Conservation (phyloP, 208 protist genomes). For the Leptomonas pyrrhocoris region DNA sequence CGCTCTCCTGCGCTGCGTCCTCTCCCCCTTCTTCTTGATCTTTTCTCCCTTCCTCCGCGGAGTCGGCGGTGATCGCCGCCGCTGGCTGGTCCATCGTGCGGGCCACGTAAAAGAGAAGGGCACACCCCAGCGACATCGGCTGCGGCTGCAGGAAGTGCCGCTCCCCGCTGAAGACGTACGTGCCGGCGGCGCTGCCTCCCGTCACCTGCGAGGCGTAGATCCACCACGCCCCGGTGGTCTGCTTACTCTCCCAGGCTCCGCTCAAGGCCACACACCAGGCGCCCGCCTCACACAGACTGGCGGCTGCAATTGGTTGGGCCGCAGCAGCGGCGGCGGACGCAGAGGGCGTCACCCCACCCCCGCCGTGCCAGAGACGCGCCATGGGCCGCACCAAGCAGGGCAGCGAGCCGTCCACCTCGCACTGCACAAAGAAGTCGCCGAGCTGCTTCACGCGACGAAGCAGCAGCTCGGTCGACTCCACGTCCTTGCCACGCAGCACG, state of each 20-base stretch:
- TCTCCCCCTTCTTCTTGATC: background rate
- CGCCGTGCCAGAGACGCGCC: slow-evolving; percentile 29
- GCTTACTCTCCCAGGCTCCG: slow-evolving; percentile 95
- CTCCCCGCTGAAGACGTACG: slow-evolving; percentile 91
- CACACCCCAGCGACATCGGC: slow-evolving; percentile 73
- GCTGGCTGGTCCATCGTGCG: slow-evolving; percentile 29
- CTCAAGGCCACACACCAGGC: slow-evolving; percentile 92
- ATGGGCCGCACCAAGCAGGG: slow-evolving; percentile 94
- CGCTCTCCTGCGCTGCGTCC: background rate
- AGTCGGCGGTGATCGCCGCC: slow-evolving; percentile 1
- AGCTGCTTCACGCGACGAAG: slow-evolving; percentile 74
- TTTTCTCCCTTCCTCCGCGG: background rate
- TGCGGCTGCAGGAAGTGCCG: slow-evolving; percentile 85
- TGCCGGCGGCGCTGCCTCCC: slow-evolving; percentile 56
- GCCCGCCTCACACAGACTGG: slow-evolving; percentile 90
- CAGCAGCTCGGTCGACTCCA: slow-evolving; percentile 96
- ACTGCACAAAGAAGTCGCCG: slow-evolving; percentile 96
- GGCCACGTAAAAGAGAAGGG: slow-evolving; percentile 62
- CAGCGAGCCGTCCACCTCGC: slow-evolving; percentile 93
- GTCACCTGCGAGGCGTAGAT: slow-evolving; percentile 89
- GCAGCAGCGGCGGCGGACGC: background rate
- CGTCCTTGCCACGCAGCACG: slow-evolving; percentile 94
- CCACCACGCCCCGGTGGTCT: slow-evolving; percentile 94
- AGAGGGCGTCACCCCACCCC: background rate
- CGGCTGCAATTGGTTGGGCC: slow-evolving; percentile 41